Evolutionary conservation across 345 rosid species (phyloP), one percentile per base, ranked within the genome.

Genomic region (Anastatica hierochuntica): DNA sequence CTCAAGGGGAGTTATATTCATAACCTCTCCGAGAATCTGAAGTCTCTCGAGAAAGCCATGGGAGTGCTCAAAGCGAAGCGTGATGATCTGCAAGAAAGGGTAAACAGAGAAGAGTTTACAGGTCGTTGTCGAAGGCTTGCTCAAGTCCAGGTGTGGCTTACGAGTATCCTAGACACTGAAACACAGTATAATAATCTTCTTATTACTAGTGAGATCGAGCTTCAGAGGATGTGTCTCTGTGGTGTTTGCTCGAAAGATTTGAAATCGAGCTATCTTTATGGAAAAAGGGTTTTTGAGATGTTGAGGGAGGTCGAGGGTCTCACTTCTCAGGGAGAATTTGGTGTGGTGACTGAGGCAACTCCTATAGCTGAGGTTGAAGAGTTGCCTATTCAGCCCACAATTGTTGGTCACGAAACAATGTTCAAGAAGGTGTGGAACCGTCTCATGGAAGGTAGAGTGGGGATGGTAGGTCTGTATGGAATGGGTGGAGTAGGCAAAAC

Each of bases 401-500:
- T 59, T 4, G 35, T 55, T 17, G 71, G 70, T 15, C 58, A 21
- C 3, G 24, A 21, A 7, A 10, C 36, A 14, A 20, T 36, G 1
- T 2, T 48, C 0, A 24, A 53, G 6, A 42, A 31, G 35, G 67
- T 45, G 0, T 71, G 63, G 75, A 42, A 34, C 12, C 23, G n/a
- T 9, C 37, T 54, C 3, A 15, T 9, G 4, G 27, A 48, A 14
- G 23, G 17, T 19, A 41, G 4, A 1, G 43, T 49, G 0, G 12
- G 43, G n/a, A 35, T 37, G 1, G 17, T 71, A 8, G 75, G 75
- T 7, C 41, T 70, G 0, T 53, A 34, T n/a, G 73, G 69, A 8
- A 35, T 55, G 53, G 63, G 24, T 21, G 24, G 68, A 15, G 73
- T 62, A 14, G 73, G 73, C 8, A 70, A 64, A 41, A 53, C 70